Evolutionary conservation across 495 filamentous ascomycete genomes (phyloP).

Genomic region (Xylaria nigripes): DNA sequence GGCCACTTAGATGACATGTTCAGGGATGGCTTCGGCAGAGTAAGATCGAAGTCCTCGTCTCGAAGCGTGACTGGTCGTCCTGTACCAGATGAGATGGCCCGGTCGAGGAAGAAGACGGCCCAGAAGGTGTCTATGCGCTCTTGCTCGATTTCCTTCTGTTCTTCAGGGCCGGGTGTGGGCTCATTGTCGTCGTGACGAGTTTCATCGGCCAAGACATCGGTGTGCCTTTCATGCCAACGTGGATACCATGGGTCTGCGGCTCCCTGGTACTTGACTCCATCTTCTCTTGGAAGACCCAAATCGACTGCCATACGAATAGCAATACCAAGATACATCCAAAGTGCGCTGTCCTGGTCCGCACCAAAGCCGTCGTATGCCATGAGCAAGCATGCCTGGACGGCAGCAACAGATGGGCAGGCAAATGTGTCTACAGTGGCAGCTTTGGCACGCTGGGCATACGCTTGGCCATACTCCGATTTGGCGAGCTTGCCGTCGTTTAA

Average conservation of each 20-base stretch:
- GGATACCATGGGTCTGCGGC: constrained; percentile 43
- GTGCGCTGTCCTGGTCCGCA: constrained; percentile 72
- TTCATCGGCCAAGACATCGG: constrained; percentile 24
- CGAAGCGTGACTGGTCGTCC: constrained; percentile 71
- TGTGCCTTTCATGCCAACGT: constrained; percentile 29
- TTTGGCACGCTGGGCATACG: constrained; percentile 72
- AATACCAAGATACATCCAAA: constrained; percentile 86
- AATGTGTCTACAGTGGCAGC: constrained; percentile 65
- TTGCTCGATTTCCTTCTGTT: constrained; percentile 53
- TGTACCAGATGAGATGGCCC: constrained; percentile 77
- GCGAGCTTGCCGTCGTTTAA: constrained; percentile 46
- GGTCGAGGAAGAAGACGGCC: constrained; percentile 78
- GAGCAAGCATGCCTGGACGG: constrained; percentile 69
- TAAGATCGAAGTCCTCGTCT: constrained; percentile 72
- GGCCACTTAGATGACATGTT: constrained; percentile 59
- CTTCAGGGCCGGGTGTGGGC: constrained; percentile 38
- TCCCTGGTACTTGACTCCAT: constrained; percentile 64
- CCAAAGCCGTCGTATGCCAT: constrained; percentile 84
- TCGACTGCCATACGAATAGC: constrained; percentile 83
- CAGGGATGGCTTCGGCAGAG: constrained; percentile 54
- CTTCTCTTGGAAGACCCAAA: constrained; percentile 69
- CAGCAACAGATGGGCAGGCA: constrained; percentile 67
- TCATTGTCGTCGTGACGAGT: constrained; percentile 33
- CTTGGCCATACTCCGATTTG: constrained; percentile 56
- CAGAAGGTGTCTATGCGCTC: constrained; percentile 78